Base-by-base conservation (phyloP, 139 green algal genomes). In the Limnomonas spitsbergensis region DNA sequence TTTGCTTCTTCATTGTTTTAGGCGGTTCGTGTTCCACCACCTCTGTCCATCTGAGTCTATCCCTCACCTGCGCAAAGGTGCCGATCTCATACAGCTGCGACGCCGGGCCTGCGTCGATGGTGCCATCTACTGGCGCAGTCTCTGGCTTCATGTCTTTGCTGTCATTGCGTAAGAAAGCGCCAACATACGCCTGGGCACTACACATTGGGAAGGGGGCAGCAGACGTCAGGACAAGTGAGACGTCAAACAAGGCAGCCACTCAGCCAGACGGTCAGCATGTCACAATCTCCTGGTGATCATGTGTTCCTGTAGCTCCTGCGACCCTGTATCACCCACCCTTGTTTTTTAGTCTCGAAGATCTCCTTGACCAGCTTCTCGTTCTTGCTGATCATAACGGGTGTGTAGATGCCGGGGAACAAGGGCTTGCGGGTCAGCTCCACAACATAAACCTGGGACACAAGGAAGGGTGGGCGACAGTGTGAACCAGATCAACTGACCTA, bases 131-230 rank as follows among this genome's bases (percentile, higher is more conserved):
- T 40, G 78, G 68, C 4, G 67, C 34, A 74, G 67, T 40, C 14
- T 70, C 56, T 32, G 9, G 9, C 24, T 70, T 34, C 14, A 20
- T 70, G 56, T 70, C 56, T 32, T 70, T 70, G 56, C 7, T 7
- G 9, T 66, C 53, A 47, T 79, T 82, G 4, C 78, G 76, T 24
- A 98, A 84, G 84, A 98, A 98, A 4, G 94, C 92, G 9, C 92
- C 95, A 20, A 98, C 95, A 76, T 98, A 98, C 2, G 92, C 90
- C 47, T 95, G 92, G 0, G 82, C 93, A 7, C 92, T 92, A 81
- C 69, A 72, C 0, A 0, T 37, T 7, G 40, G 42, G 42, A 54
- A 9, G 42, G 42, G 9, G 42, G 42, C 42, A 54, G 42, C 42
- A 54, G 42, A 9, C 42, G n/a, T n/a, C n/a, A n/a, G n/a, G n/a